Evolutionary conservation across 106 monocot genomes (phyloP), one percentile per base, ranked within the genome.

Genomic region (Agapanthus africanus): DNA sequence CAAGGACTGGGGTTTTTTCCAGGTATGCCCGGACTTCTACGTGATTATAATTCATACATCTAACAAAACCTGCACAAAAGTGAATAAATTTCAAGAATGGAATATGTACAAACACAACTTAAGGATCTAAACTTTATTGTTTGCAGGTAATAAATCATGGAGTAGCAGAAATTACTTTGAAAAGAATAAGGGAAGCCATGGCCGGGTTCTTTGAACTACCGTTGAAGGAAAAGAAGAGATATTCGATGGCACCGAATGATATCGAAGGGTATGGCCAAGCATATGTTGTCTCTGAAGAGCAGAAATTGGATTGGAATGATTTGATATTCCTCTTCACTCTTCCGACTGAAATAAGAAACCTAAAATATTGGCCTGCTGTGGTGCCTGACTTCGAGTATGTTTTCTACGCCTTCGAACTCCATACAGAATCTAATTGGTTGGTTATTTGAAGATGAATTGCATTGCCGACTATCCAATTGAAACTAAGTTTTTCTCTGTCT

Each of bases 1-100:
- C 73, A 73, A 63, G 21, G 79, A 69, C 2, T 70, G 79, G 79
- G 79, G 74, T 9, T 79, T 79, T 32, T 79, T 79, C 25, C 79
- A 79, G 69, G 79, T 79, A 63, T 6, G 3, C 8, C 22, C 3
- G 26, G 37, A 35, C 36, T 11, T 63, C 1, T 4, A 63, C 34
- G 36, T 37, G 9, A 35, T 63, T 38, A n/a, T n/a, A n/a, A n/a
- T 52, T 51, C 18, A 62, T 39, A 69, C 31, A 57, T n/a, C 33
- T 25, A 40, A 6, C 25, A 42, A 13, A 42, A 69, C 16, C 21
- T 27, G 35, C n/a, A 57, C 6, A n/a, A 56, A 56, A 7, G 27
- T 56, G 56, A 56, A 56, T 28, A 56, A 56, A 7, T 50, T 50
- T 22, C 50, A n/a, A n/a, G 50, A 21, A 19, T 50, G 21, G 21